These are phyloP conservation scores for Yamadazyma sp. DNA, from an alignment of 1,139 yeast species.

Conservation along the genomic window DNA sequence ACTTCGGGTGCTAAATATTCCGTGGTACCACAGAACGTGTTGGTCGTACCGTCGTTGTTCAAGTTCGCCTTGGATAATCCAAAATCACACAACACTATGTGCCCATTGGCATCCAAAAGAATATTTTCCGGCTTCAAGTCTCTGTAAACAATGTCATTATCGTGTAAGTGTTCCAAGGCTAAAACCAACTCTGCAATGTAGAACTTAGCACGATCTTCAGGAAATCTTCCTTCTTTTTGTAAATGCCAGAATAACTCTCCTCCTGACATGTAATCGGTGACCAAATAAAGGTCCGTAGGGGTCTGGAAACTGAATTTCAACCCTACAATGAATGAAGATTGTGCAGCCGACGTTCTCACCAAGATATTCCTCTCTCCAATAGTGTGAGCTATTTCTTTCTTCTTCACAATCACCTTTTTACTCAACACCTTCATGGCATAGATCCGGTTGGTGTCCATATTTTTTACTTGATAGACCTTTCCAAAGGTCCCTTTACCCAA, in stretches of 20 bases:
- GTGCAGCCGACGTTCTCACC: slow-evolving; percentile 82
- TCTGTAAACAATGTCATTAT: slow-evolving; percentile 89
- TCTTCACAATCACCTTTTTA: slow-evolving; percentile 90
- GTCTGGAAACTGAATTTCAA: slow-evolving; percentile 95
- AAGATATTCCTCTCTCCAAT: slow-evolving; percentile 94
- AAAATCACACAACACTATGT: slow-evolving; percentile 93
- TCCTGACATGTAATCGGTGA: slow-evolving; percentile 97
- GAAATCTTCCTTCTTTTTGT: slow-evolving; percentile 91
- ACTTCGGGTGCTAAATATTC: slow-evolving; percentile 87
- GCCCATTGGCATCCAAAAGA: slow-evolving; percentile 92
- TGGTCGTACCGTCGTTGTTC: slow-evolving; percentile 85
- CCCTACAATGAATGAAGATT: slow-evolving; percentile 89
- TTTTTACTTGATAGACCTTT: slow-evolving; percentile 92
- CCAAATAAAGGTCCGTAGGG: slow-evolving; percentile 84
- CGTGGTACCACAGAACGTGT: slow-evolving; percentile 97
- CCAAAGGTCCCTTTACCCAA: slow-evolving; percentile 98
- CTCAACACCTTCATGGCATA: slow-evolving; percentile 97
- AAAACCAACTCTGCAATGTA: slow-evolving; percentile 93
- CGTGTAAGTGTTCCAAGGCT: slow-evolving; percentile 90
- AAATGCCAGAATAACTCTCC: slow-evolving; percentile 98
- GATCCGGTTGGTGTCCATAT: slow-evolving; percentile 81
- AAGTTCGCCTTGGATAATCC: slow-evolving; percentile 93
- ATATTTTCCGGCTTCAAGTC: slow-evolving; percentile 96
- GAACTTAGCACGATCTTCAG: slow-evolving; percentile 91
- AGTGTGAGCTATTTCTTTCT: slow-evolving; percentile 96